These are phyloP conservation scores for Letharia columbiana DNA, from an alignment of 495 filamentous ascomycete species.

Conservation along the genomic window DNA sequence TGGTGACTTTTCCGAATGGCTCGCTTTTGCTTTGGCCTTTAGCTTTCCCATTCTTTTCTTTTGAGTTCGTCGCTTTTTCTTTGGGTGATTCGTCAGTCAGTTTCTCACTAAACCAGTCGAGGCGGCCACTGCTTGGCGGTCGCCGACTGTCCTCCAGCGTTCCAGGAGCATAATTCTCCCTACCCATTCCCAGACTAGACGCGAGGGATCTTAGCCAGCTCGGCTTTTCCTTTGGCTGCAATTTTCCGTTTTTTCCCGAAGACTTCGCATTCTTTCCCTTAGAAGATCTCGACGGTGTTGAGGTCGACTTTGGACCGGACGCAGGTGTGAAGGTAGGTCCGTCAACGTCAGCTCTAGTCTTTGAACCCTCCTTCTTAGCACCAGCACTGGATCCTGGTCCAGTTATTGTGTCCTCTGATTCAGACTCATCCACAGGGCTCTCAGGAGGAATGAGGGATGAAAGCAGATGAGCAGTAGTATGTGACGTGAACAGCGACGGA, in stretches of 20 bases:
- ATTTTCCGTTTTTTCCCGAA: not conserved
- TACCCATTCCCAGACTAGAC: slow-evolving; percentile 46
- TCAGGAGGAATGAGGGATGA: slow-evolving; percentile 78
- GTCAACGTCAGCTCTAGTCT: slow-evolving; percentile 6
- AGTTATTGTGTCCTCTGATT: slow-evolving; percentile 12
- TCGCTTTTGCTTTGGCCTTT: slow-evolving; percentile 13
- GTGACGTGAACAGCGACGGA: slow-evolving; percentile 86
- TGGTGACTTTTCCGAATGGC: slow-evolving; percentile 15
- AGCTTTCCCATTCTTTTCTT: slow-evolving; percentile 23
- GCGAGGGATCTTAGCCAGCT: slow-evolving; percentile 51
- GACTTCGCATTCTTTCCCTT: slow-evolving; percentile 22
- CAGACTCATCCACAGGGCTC: slow-evolving; percentile 43
- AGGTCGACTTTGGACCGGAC: slow-evolving; percentile 23
- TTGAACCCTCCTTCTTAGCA: slow-evolving; percentile 5
- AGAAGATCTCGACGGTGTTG: slow-evolving; percentile 24
- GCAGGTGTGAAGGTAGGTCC: slow-evolving; percentile 22
- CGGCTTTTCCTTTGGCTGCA: slow-evolving; percentile 26
- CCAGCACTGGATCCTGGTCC: slow-evolving; percentile 1
- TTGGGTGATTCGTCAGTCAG: slow-evolving; percentile 50
- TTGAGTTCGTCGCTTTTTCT: slow-evolving; percentile 21
- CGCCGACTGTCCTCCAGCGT: slow-evolving; percentile 49
- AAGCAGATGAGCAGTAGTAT: slow-evolving; percentile 87
- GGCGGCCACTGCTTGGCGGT: slow-evolving; percentile 72
- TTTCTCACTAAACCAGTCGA: slow-evolving; percentile 67
- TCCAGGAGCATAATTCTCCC: slow-evolving; percentile 25